These are phyloP conservation scores for Cercospora berteroae DNA, from an alignment of 2,329 filamentous ascomycete species.

Conservation along the genomic window DNA sequence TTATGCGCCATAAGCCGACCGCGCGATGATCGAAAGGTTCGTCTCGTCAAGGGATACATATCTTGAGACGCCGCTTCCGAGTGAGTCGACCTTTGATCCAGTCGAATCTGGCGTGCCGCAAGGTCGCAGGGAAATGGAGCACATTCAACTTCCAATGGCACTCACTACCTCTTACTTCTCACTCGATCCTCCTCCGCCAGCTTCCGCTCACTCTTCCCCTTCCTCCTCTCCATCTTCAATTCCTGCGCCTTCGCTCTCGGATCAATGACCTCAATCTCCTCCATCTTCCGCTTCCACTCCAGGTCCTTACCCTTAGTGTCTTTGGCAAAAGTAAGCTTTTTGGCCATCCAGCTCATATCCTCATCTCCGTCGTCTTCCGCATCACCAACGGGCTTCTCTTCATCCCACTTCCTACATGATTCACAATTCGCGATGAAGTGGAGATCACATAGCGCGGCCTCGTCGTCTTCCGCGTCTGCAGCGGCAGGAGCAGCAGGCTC, in stretches of 20 bases:
- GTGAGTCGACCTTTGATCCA: too few species aligned
- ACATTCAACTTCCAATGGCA: background rate
- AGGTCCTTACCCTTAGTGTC: constrained; percentile 89
- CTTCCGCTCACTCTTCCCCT: constrained; percentile 19
- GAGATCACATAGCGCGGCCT: constrained; percentile 79
- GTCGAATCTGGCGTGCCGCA: background rate
- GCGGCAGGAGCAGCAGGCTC: constrained; percentile 11
- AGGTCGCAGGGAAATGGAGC: background rate
- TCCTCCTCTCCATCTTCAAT: constrained; percentile 30
- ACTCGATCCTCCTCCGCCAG: constrained; percentile 24
- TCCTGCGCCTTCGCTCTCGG: constrained; percentile 35
- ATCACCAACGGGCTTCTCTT: constrained; percentile 59
- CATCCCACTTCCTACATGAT: constrained; percentile 84
- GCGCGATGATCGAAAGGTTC: too few species aligned
- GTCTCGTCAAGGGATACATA: too few species aligned
- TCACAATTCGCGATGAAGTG: constrained; percentile 97
- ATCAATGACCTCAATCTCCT: constrained; percentile 88
- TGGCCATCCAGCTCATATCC: constrained; percentile 76
- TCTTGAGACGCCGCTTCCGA: too few species aligned
- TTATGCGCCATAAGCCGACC: too few species aligned
- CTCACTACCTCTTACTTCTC: constrained; percentile 10
- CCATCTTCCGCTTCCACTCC: constrained; percentile 84
- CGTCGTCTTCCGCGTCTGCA: constrained; percentile 55
- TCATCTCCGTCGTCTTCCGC: constrained; percentile 49
- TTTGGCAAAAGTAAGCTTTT: constrained; percentile 80